Evolutionary conservation across 192 early-diverging fungal genomes (phyloP).

Genomic region (Kappamyces sp.): DNA sequence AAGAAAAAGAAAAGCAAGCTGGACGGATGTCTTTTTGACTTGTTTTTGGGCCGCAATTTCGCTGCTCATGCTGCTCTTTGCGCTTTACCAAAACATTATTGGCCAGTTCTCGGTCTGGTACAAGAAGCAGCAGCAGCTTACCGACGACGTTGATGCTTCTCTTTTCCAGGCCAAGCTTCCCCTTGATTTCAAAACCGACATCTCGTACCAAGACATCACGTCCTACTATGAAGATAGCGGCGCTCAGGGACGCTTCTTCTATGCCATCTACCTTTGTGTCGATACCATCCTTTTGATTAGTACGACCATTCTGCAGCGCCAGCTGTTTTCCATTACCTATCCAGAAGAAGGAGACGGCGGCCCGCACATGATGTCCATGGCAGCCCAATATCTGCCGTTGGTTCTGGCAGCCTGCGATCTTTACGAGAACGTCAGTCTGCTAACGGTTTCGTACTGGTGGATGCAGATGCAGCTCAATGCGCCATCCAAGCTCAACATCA

Average conservation of each 20-base stretch:
- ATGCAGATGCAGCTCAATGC: too few species aligned
- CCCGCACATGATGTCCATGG: background rate
- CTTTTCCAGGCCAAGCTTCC: constrained; percentile 1
- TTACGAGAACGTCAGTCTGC: constrained; percentile 1
- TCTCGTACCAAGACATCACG: constrained; percentile 5
- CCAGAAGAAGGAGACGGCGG: constrained; percentile 1
- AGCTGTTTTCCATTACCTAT: constrained; percentile 15
- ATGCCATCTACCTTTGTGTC: constrained; percentile 7
- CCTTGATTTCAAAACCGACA: constrained; percentile 6
- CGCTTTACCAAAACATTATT: constrained; percentile 6
- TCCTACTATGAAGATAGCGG: background rate
- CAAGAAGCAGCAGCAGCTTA: background rate
- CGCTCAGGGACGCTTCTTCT: constrained; percentile 5
- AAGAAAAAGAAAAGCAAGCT: constrained; percentile 11
- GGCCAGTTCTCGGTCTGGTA: constrained; percentile 10
- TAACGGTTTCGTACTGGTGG: too few species aligned
- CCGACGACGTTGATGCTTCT: constrained; percentile 1
- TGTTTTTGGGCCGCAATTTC: constrained; percentile 6
- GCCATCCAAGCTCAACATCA: too few species aligned
- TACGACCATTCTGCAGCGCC: constrained; percentile 2
- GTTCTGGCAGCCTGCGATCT: constrained; percentile 10
- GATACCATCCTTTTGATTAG: constrained; percentile 10
- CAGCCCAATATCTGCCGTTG: constrained; percentile 9
- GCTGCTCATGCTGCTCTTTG: constrained; percentile 1
- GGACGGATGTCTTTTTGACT: constrained; percentile 15